phyloP scores from a whole-genome alignment of 1,284 basidiomycete genomes.

The Pyrrhoderma lamaoense region DNA sequence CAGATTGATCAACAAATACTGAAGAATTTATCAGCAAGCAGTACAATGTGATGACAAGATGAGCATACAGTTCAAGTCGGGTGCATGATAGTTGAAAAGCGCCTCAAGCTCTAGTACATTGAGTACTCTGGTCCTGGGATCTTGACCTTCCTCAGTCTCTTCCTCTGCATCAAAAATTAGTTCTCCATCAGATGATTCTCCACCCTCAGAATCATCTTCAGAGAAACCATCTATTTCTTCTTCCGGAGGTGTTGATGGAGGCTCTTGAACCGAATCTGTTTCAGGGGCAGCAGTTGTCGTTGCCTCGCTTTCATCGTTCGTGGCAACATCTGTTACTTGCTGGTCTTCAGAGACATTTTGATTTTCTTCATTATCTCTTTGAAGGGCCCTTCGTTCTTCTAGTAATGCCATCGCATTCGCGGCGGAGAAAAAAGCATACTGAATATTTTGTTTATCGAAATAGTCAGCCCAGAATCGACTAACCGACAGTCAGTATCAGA shows the following conservation, averaged over 20 bases:
- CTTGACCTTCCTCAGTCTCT: conserved; percentile 43
- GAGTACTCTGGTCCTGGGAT: conserved; percentile 73
- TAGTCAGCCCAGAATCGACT: conserved; percentile 87
- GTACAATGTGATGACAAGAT: conserved; percentile 3
- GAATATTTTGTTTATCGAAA: conserved; percentile 76
- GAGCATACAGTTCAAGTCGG: conserved; percentile 60
- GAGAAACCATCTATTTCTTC: conserved; percentile 17
- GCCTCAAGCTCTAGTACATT: conserved; percentile 88
- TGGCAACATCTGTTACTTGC: conserved; percentile 27
- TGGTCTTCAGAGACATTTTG: not conserved
- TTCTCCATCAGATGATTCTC: conserved; percentile 30
- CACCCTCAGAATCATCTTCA: conserved; percentile 11
- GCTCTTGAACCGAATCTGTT: not conserved
- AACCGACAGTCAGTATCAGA: conserved; percentile 1
- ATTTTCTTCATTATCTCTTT: conserved; percentile 19
- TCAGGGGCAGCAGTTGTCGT: not conserved
- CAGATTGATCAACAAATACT: conserved; percentile 65
- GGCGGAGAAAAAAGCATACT: conserved; percentile 96
- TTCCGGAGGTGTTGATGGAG: conserved; percentile 2
- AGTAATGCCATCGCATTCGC: conserved; percentile 67
- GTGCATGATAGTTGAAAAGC: conserved; percentile 74
- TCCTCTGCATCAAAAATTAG: conserved; percentile 45
- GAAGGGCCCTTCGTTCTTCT: conserved; percentile 20
- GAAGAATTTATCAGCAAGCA: conserved; percentile 12
- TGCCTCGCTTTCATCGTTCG: conserved; percentile 21